These are phyloP conservation scores for Sporothrix curviconia DNA, from an alignment of 2,329 filamentous ascomycete genomes.

Conservation along the genomic window DNA sequence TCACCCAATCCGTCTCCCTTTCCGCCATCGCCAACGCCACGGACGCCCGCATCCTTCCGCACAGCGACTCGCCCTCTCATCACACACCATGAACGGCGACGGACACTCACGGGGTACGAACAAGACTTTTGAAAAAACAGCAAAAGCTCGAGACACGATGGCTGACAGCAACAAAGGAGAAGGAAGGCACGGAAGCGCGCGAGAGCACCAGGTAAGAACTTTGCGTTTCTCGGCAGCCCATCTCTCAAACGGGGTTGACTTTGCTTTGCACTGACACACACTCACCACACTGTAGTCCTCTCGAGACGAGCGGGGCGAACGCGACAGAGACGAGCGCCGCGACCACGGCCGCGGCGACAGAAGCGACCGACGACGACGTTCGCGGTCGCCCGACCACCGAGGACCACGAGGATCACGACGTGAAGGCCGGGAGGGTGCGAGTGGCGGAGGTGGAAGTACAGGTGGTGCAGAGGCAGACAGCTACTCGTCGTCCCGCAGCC, in stretches of 20 bases:
- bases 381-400: slow-evolving; percentile 75
- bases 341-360: slow-evolving; percentile 47
- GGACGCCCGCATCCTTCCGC: neutral
- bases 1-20: too few species aligned
- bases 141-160: neutral
- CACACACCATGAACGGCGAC: slow-evolving; percentile 19
- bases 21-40: neutral
- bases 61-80: neutral
- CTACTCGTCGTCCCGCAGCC: slow-evolving; percentile 88
- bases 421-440: slow-evolving; percentile 54
- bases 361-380: slow-evolving; percentile 51
- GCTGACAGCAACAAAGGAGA: slow-evolving; percentile 29
- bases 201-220: slow-evolving; percentile 48
- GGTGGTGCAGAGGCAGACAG: slow-evolving; percentile 52
- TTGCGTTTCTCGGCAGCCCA: too few species aligned
- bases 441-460: neutral
- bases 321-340: slow-evolving; percentile 26
- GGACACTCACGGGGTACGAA: slow-evolving; percentile 15
- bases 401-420: slow-evolving; percentile 59
- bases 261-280: too few species aligned
- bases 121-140: neutral
- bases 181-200: slow-evolving; percentile 45
- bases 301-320: slow-evolving; percentile 28
- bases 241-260: too few species aligned
- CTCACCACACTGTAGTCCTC: slow-evolving; percentile 21